Percentiles rank a stretch among this genome's conserved stretches.
Conservation (phyloP, 495 filamentous ascomycete genomes). For the Penicillium maclennaniae region DNA sequence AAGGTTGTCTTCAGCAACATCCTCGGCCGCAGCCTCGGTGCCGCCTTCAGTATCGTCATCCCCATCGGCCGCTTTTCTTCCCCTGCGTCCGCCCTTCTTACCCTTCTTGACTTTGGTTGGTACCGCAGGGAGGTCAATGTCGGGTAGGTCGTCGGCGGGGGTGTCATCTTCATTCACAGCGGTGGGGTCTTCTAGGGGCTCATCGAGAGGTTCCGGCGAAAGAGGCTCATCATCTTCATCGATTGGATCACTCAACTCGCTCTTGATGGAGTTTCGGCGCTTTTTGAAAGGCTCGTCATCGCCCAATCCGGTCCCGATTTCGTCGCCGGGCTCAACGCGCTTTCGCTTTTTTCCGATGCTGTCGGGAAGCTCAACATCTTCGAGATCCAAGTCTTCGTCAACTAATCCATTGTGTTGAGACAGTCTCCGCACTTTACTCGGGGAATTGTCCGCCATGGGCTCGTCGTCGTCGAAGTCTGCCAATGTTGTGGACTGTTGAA, state of each 20-base stretch:
- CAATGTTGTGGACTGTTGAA: slow-evolving; percentile 49
- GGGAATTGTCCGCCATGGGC: slow-evolving; percentile 36
- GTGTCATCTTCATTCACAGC: slow-evolving; percentile 35
- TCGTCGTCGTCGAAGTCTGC: slow-evolving; percentile 44
- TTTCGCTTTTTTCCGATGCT: slow-evolving; percentile 47
- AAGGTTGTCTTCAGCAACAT: slow-evolving; percentile 32
- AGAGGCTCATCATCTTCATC: slow-evolving; percentile 20
- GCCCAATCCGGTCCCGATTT: slow-evolving; percentile 37
- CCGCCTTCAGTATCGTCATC: slow-evolving; percentile 37
- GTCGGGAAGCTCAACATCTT: slow-evolving; percentile 32
- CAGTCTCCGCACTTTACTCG: slow-evolving; percentile 35
- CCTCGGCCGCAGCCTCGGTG: slow-evolving; percentile 24
- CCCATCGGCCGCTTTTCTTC: slow-evolving; percentile 33
- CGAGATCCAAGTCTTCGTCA: slow-evolving; percentile 28
- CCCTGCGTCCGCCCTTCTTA: slow-evolving; percentile 46
- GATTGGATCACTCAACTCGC: slow-evolving; percentile 41
- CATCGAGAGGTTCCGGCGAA: slow-evolving; percentile 24
- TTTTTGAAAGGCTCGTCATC: slow-evolving; percentile 44
- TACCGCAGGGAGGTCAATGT: slow-evolving; percentile 31
- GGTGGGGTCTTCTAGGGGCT: slow-evolving; percentile 23
- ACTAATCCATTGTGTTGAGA: slow-evolving; percentile 32
- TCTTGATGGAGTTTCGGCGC: slow-evolving; percentile 44
- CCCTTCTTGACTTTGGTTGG: slow-evolving; percentile 35
- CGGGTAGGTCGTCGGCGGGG: slow-evolving; percentile 35
- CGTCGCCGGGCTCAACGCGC: slow-evolving; percentile 39